Percentiles rank a stretch among this genome's conserved stretches.
Conservation (phyloP, 768 basidiomycete species). For the Russula brevipes region DNA sequence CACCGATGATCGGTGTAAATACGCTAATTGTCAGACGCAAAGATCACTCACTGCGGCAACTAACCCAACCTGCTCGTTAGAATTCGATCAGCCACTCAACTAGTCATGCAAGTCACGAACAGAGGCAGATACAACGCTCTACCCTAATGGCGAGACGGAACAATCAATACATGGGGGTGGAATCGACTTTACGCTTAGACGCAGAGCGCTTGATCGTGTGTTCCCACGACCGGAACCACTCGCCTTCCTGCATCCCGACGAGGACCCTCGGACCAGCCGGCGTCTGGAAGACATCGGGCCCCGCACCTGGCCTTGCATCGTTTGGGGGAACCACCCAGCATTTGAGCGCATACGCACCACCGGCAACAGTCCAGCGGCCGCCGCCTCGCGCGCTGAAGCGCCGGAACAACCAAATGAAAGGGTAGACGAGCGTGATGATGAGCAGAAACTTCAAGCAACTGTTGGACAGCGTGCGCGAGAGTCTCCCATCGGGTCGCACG, state of each 20-base stretch:
- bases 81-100: too few species aligned
- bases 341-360: conserved; percentile 70
- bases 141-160: not conserved
- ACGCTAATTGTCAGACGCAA: too few species aligned
- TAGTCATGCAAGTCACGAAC: too few species aligned
- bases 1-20: too few species aligned
- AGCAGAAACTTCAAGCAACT: conserved; percentile 64
- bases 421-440: conserved; percentile 64
- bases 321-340: conserved; percentile 28
- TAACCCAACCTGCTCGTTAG: too few species aligned
- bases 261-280: conserved; percentile 35
- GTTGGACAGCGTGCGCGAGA: conserved; percentile 63
- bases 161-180: conserved; percentile 17
- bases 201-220: conserved; percentile 58
- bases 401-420: conserved; percentile 73
- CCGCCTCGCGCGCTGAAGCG: conserved; percentile 61
- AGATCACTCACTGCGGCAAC: too few species aligned
- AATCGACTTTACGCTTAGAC: conserved; percentile 18
- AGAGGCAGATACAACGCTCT: too few species aligned
- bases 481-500: conserved; percentile 58
- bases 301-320: not conserved
- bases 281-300: conserved; percentile 29
- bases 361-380: conserved; percentile 61
- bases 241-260: conserved; percentile 59
- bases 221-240: conserved; percentile 79